These are phyloP conservation scores for Eruca vesicaria DNA, from an alignment of 441 rosid species.

Conservation along the genomic window DNA sequence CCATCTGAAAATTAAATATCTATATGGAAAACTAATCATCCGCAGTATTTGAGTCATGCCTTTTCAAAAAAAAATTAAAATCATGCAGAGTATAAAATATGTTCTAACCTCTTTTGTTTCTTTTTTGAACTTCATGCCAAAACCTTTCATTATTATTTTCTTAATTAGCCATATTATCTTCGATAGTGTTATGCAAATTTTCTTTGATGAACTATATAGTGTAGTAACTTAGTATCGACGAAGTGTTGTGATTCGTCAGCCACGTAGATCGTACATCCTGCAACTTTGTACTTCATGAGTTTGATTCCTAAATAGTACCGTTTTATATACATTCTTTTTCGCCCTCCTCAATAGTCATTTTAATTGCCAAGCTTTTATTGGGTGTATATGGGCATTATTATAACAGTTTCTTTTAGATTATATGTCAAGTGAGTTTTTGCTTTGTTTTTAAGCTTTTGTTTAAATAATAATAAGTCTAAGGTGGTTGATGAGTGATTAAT, in stretches of 20 bases:
- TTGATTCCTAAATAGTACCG: slow-evolving; percentile 7
- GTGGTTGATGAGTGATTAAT: slow-evolving; percentile 38
- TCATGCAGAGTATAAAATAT: no score
- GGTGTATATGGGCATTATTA: slow-evolving; percentile 19
- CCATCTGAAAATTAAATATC: neutral
- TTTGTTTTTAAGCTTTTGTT: neutral
- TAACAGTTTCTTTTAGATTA: slow-evolving; percentile 9
- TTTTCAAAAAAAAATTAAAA: no score
- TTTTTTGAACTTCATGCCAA: neutral
- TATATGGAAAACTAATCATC: neutral
- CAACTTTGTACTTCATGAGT: slow-evolving; percentile 27
- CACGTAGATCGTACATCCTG: slow-evolving; percentile 18
- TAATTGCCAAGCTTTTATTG: slow-evolving; percentile 21
- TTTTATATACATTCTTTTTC: slow-evolving; percentile 28
- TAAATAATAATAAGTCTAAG: slow-evolving; percentile 9
- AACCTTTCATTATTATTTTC: neutral
- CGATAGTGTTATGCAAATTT: neutral
- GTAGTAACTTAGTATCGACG: slow-evolving; percentile 17
- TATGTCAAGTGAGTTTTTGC: neutral
- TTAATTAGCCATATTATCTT: neutral
- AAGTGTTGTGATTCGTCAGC: no score
- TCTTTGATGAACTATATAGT: neutral
- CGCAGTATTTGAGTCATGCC: no score
- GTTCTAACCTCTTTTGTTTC: neutral
- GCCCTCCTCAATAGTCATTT: neutral